Evolutionary conservation across 2,329 filamentous ascomycete species (phyloP).

Genomic region (Tolypocladium cylindrosporum): DNA sequence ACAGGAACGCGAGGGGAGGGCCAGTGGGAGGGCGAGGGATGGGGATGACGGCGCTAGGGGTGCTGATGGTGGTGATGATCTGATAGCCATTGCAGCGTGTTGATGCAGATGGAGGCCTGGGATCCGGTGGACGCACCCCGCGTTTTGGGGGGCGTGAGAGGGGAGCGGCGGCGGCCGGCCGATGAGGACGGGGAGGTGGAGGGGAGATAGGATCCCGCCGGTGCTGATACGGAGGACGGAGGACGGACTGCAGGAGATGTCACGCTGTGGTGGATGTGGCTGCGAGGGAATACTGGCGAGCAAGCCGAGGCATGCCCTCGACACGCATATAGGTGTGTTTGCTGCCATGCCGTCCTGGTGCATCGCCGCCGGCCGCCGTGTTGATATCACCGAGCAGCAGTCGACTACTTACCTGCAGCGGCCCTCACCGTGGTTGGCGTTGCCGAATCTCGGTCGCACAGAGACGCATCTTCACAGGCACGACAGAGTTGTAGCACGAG

Average conservation of each 20-base stretch:
- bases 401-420: too few species aligned
- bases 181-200: background rate
- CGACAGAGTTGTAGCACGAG: too few species aligned
- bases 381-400: too few species aligned
- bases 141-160: background rate
- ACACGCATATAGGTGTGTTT: too few species aligned
- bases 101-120: background rate
- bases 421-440: too few species aligned
- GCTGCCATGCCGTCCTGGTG: too few species aligned
- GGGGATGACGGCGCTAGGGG: background rate
- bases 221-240: background rate
- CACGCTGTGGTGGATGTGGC: background rate
- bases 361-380: too few species aligned
- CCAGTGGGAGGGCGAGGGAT: background rate
- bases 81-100: background rate
- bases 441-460: too few species aligned
- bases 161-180: background rate
- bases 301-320: background rate
- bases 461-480: too few species aligned
- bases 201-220: background rate
- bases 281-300: background rate
- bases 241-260: background rate
- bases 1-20: background rate
- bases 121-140: background rate
- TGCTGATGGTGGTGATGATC: too few species aligned